Percentiles rank a stretch among this genome's conserved stretches.
These are phyloP conservation scores for Fusarium pseudograminearum DNA, from an alignment of 2,329 filamentous ascomycete genomes.

Conservation along the genomic window DNA sequence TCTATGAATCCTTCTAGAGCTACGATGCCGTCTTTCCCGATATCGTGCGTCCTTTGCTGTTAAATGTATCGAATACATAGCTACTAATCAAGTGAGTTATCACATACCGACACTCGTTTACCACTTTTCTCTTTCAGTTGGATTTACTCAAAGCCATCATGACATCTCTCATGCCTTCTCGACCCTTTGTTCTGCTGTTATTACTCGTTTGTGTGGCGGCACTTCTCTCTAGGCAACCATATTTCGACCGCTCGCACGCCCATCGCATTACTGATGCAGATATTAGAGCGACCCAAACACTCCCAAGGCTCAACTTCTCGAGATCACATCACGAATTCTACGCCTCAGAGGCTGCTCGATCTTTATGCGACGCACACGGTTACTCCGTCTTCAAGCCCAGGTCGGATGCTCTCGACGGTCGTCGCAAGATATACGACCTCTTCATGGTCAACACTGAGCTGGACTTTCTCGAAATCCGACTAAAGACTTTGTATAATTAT, in stretches of 20 bases:
- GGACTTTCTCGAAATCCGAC: slow-evolving; percentile 73
- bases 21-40: slow-evolving; percentile 16
- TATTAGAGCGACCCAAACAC: slow-evolving; percentile 34
- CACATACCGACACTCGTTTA: not conserved
- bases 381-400: slow-evolving; percentile 49
- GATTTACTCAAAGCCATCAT: slow-evolving; percentile 8
- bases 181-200: slow-evolving; percentile 21
- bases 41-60: not conserved
- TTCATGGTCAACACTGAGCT: slow-evolving; percentile 73
- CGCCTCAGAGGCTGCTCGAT: slow-evolving; percentile 46
- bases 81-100: not conserved
- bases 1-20: slow-evolving; percentile 2
- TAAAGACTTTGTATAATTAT: slow-evolving; percentile 66
- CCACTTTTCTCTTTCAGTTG: not conserved
- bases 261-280: slow-evolving; percentile 43
- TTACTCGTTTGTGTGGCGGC: slow-evolving; percentile 22
- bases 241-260: slow-evolving; percentile 25
- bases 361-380: slow-evolving; percentile 51
- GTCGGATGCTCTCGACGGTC: slow-evolving; percentile 32
- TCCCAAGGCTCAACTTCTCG: slow-evolving; percentile 47
- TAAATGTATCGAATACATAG: not conserved
- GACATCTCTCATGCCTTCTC: slow-evolving; percentile 15
- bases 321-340: slow-evolving; percentile 46
- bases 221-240: slow-evolving; percentile 37
- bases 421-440: slow-evolving; percentile 62